Conservation (phyloP, 2,329 filamentous ascomycete species). For the Aspergillus unguis region DNA sequence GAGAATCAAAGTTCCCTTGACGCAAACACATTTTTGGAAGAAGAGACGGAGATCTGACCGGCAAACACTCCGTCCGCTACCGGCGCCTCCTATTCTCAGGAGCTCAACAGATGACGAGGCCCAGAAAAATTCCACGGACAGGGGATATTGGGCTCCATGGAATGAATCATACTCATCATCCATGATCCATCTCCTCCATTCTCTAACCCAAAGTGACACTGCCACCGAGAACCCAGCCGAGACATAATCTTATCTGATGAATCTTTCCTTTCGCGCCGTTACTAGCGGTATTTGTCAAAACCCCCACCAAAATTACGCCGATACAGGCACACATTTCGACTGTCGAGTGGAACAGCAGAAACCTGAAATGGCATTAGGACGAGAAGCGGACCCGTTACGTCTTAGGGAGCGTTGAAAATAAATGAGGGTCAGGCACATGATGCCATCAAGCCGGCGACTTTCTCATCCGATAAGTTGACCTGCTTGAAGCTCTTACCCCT, state of each 20-base stretch:
- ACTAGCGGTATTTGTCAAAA: background rate
- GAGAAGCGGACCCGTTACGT: background rate
- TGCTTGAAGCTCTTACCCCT: slow-evolving; percentile 1
- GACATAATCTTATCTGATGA: slow-evolving; percentile 8
- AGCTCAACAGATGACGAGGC: background rate
- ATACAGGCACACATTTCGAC: background rate
- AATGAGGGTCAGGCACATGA: background rate
- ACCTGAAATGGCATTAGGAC: background rate
- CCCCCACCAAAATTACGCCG: background rate
- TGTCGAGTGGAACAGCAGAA: background rate
- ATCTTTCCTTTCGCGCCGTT: background rate
- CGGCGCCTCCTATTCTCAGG: background rate
- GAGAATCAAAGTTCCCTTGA: no score
- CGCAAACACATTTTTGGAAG: no score
- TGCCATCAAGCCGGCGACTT: background rate
- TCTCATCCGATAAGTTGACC: no score
- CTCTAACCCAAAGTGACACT: background rate
- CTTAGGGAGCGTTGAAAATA: no score
- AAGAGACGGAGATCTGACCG: no score
- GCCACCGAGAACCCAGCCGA: background rate
- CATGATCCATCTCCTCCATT: background rate
- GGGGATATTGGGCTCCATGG: background rate
- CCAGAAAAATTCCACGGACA: background rate
- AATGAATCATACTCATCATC: background rate
- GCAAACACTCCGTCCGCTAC: no score